These are phyloP conservation scores for Plasmopara halstedii DNA, from an alignment of 352 stramenopile genomes.

Conservation along the genomic window DNA sequence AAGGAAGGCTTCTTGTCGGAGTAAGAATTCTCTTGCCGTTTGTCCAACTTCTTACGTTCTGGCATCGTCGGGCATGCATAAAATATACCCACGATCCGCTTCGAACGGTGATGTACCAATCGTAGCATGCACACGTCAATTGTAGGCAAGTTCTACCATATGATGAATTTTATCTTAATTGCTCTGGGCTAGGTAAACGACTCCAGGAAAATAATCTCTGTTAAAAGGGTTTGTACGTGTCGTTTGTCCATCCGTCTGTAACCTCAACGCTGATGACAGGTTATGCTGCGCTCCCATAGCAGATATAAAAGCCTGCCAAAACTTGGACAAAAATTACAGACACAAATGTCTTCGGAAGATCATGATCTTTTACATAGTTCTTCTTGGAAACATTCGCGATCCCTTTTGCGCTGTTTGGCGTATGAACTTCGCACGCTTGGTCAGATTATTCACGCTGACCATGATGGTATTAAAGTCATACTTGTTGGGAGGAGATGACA, in stretches of 20 bases:
- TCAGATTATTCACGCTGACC: conserved; percentile 2
- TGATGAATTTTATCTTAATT: not conserved
- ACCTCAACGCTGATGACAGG: not conserved
- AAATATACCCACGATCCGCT: not conserved
- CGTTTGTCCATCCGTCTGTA: too few species aligned
- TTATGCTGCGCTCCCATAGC: not conserved
- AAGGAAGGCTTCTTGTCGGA: not conserved
- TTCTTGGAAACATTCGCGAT: not conserved
- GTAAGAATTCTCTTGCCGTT: not conserved
- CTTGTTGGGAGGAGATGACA: not conserved
- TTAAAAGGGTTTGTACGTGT: not conserved
- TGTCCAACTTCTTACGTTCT: not conserved
- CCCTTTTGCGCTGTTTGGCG: not conserved
- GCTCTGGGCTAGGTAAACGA: not conserved
- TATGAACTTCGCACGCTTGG: not conserved
- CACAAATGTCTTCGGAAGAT: not conserved
- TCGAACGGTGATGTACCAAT: not conserved
- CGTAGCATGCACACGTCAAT: not conserved
- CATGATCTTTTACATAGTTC: not conserved
- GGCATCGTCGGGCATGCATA: not conserved
- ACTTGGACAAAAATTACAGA: not conserved
- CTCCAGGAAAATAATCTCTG: not conserved
- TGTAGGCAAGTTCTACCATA: not conserved
- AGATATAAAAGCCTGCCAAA: not conserved
- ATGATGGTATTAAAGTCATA: not conserved